These are phyloP conservation scores for Phytophthora syringae DNA, from an alignment of 352 stramenopile species.

Conservation along the genomic window DNA sequence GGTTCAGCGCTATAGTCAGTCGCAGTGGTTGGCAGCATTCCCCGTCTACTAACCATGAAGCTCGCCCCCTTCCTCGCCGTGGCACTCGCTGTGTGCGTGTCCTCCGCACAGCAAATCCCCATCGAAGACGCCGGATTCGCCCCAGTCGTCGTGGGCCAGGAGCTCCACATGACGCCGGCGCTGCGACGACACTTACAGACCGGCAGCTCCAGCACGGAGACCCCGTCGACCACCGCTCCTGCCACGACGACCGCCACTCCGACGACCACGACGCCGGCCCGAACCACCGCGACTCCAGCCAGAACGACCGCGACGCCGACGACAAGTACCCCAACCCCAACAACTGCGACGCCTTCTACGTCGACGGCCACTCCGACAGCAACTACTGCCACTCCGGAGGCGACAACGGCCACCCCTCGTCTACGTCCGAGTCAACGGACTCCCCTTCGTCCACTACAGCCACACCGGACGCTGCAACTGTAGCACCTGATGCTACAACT, in stretches of 20 bases:
- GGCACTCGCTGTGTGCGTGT: constrained; percentile 28
- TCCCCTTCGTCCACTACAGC: constrained; percentile 16
- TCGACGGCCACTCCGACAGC: background rate
- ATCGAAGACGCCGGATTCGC: constrained; percentile 24
- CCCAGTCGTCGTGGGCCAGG: constrained; percentile 18
- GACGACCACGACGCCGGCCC: constrained; percentile 14
- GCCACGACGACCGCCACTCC: constrained; percentile 20
- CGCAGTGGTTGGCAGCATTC: constrained; percentile 14
- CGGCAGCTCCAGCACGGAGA: constrained; percentile 20
- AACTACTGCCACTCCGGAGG: background rate
- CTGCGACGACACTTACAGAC: constrained; percentile 33
- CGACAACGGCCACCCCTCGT: constrained; percentile 18
- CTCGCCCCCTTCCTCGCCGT: constrained; percentile 34
- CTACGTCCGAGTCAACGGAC: too few species aligned
- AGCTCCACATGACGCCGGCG: constrained; percentile 21
- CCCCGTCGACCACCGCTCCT: constrained; percentile 22
- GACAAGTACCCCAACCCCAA: background rate
- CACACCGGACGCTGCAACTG: constrained; percentile 15
- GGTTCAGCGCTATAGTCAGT: constrained; percentile 26
- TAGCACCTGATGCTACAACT: constrained; percentile 23
- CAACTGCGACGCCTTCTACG: constrained; percentile 15
- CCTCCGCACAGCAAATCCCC: constrained; percentile 6
- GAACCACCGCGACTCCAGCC: constrained; percentile 3
- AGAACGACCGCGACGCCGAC: constrained; percentile 14
- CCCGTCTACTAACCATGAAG: constrained; percentile 51